phyloP scores from a whole-genome alignment of 2,329 filamentous ascomycete genomes.

The Fusarium anguioides region DNA sequence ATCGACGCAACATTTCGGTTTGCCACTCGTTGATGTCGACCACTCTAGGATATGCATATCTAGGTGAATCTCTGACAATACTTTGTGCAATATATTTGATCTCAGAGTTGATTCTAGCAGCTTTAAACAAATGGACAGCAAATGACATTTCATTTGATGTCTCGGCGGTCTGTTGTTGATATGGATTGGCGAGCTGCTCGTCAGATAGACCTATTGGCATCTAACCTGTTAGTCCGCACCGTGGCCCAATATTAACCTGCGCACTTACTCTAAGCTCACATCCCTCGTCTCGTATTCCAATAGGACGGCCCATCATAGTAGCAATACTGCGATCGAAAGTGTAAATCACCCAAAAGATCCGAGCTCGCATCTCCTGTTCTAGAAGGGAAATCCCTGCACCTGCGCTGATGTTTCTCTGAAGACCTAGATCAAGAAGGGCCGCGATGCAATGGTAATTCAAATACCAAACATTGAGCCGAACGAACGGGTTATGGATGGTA shows the following conservation, averaged over 20 bases:
- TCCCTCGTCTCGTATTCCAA: slow-evolving; percentile 65
- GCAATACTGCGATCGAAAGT: slow-evolving; percentile 62
- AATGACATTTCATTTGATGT: slow-evolving; percentile 49
- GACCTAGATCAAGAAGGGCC: slow-evolving; percentile 60
- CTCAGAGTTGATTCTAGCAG: slow-evolving; percentile 63
- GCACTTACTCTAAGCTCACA: slow-evolving; percentile 60
- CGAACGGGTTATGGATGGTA: slow-evolving; percentile 61
- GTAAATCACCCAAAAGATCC: slow-evolving; percentile 66
- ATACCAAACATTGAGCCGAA: slow-evolving; percentile 64
- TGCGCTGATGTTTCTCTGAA: slow-evolving; percentile 61
- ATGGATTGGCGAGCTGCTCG: slow-evolving; percentile 9
- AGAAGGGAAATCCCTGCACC: slow-evolving; percentile 57
- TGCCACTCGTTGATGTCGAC: slow-evolving; percentile 61
- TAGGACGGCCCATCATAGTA: slow-evolving; percentile 67
- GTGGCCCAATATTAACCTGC: fast-evolving
- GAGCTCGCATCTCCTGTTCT: slow-evolving; percentile 64
- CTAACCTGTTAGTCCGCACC: slow-evolving; percentile 35
- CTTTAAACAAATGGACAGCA: slow-evolving; percentile 61
- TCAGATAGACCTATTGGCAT: slow-evolving; percentile 46
- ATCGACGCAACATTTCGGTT: slow-evolving; percentile 51
- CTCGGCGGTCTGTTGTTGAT: not conserved
- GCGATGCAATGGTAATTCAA: slow-evolving; percentile 67
- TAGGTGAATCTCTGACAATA: slow-evolving; percentile 58
- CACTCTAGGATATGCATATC: slow-evolving; percentile 61
- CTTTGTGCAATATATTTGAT: slow-evolving; percentile 69